These are phyloP conservation scores for Aegilops longissima DNA, from an alignment of 176 grass and related monocot species.

Conservation along the genomic window DNA sequence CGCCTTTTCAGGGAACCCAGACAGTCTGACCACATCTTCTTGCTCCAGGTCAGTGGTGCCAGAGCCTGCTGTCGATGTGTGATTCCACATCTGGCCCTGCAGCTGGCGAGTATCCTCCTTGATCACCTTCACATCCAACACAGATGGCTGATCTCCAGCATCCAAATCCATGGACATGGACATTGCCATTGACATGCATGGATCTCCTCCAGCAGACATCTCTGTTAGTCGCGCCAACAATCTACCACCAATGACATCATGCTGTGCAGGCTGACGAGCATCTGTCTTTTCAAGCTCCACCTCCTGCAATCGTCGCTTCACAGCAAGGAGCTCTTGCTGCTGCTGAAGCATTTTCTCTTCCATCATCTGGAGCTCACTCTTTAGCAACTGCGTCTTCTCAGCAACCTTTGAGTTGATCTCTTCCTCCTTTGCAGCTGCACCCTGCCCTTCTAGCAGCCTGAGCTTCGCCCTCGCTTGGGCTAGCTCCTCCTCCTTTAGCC, in stretches of 20 bases:
- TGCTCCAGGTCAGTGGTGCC: slow-evolving; percentile 16
- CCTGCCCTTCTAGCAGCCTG: slow-evolving; percentile 53
- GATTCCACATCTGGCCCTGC: slow-evolving; percentile 34
- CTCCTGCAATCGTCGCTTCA: slow-evolving; percentile 60
- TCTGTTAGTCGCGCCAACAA: slow-evolving; percentile 55
- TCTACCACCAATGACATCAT: slow-evolving; percentile 47
- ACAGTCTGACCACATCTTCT: slow-evolving; percentile 42
- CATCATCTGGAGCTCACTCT: slow-evolving; percentile 49
- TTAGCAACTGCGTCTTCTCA: slow-evolving; percentile 44
- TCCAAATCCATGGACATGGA: slow-evolving; percentile 99
- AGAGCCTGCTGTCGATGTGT: background rate
- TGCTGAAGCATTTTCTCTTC: slow-evolving; percentile 57
- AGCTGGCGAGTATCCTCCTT: slow-evolving; percentile 57
- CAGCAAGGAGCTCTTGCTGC: slow-evolving; percentile 46
- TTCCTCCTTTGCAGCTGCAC: slow-evolving; percentile 39
- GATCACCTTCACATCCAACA: slow-evolving; percentile 71
- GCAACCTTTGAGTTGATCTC: slow-evolving; percentile 57
- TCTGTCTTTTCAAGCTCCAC: slow-evolving; percentile 44
- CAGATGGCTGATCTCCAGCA: slow-evolving; percentile 52
- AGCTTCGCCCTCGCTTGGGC: slow-evolving; percentile 42
- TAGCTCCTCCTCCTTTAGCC: slow-evolving; percentile 66
- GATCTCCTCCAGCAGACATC: slow-evolving; percentile 46
- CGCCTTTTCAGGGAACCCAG: slow-evolving; percentile 60
- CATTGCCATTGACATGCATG: slow-evolving; percentile 71
- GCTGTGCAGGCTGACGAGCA: slow-evolving; percentile 18